These are phyloP conservation scores for Vanrija sp. DNA, from an alignment of 1,284 basidiomycete species.

Conservation along the genomic window DNA sequence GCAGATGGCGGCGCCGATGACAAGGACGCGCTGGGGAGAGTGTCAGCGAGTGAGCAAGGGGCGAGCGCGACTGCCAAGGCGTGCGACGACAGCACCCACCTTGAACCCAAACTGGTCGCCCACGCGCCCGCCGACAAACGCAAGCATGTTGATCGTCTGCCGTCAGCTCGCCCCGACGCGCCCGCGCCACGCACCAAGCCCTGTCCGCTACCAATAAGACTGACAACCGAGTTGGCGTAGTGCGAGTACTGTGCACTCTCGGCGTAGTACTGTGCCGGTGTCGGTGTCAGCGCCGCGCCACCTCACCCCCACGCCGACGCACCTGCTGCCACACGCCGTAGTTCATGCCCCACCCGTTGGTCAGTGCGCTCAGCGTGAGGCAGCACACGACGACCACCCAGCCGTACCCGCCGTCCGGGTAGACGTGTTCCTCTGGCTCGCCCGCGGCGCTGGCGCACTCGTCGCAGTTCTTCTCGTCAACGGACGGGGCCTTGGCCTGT, in stretches of 20 bases:
- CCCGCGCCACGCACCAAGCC: conserved; percentile 5
- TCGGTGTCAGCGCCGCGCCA: not conserved
- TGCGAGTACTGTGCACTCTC: conserved; percentile 12
- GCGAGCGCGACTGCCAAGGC: not conserved
- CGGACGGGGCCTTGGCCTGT: not conserved
- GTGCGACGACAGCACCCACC: conserved; percentile 19
- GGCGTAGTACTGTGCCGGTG: conserved; percentile 23
- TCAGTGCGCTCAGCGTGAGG: conserved; percentile 25
- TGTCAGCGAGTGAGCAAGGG: not conserved
- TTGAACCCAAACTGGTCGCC: conserved; percentile 29
- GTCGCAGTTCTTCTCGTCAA: not conserved
- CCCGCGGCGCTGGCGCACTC: not conserved
- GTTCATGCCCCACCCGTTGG: conserved; percentile 32
- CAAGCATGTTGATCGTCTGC: not conserved
- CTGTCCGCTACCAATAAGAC: conserved; percentile 10
- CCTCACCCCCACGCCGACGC: not conserved
- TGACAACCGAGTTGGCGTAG: conserved; percentile 21
- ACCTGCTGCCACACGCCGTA: conserved; percentile 36
- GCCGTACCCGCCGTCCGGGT: conserved; percentile 47
- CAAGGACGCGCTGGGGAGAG: conserved; percentile 15
- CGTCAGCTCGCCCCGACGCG: not conserved
- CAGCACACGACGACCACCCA: conserved; percentile 39
- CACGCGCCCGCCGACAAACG: conserved; percentile 11
- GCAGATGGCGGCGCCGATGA: conserved; percentile 16
- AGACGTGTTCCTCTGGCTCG: conserved; percentile 18